Evolutionary conservation across 2,329 filamentous ascomycete genomes (phyloP).

Genomic region (Biscogniauxia marginata): DNA sequence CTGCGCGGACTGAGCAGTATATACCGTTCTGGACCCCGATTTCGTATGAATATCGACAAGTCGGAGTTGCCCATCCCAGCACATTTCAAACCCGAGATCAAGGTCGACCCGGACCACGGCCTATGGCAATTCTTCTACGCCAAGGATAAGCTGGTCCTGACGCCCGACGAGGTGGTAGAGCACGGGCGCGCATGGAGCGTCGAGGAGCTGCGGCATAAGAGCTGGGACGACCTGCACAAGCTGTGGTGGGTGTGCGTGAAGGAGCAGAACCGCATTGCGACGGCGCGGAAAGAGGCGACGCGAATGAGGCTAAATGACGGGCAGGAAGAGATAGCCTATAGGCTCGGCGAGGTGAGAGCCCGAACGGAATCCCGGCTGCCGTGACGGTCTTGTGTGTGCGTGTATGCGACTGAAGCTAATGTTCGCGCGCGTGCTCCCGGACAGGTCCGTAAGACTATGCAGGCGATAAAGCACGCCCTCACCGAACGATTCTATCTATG

Average conservation of each 20-base stretch:
- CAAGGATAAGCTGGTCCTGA: slow-evolving; percentile 65
- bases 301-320: slow-evolving; percentile 73
- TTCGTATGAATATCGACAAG: slow-evolving; percentile 71
- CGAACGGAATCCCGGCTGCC: neutral
- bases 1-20: slow-evolving; percentile 79
- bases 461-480: slow-evolving; percentile 77
- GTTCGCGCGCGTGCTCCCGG: neutral
- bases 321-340: slow-evolving; percentile 60
- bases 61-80: slow-evolving; percentile 72
- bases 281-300: slow-evolving; percentile 66
- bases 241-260: slow-evolving; percentile 94
- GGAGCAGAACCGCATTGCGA: slow-evolving; percentile 87
- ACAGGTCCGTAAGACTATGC: slow-evolving; percentile 76
- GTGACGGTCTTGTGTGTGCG: neutral
- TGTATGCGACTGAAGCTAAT: slow-evolving; percentile 11
- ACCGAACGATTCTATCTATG: slow-evolving; percentile 89
- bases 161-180: slow-evolving; percentile 66
- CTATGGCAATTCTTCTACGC: slow-evolving; percentile 89
- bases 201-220: slow-evolving; percentile 82
- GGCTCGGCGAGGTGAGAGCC: slow-evolving; percentile 62
- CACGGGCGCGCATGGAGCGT: slow-evolving; percentile 83
- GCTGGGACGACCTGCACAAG: slow-evolving; percentile 87
- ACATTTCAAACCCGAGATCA: slow-evolving; percentile 56
- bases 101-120: slow-evolving; percentile 73
- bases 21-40: slow-evolving; percentile 71